Percentiles rank a stretch among this genome's conserved stretches.
phyloP scores from a whole-genome alignment of 306 rosid species.

The Prunus davidiana region DNA sequence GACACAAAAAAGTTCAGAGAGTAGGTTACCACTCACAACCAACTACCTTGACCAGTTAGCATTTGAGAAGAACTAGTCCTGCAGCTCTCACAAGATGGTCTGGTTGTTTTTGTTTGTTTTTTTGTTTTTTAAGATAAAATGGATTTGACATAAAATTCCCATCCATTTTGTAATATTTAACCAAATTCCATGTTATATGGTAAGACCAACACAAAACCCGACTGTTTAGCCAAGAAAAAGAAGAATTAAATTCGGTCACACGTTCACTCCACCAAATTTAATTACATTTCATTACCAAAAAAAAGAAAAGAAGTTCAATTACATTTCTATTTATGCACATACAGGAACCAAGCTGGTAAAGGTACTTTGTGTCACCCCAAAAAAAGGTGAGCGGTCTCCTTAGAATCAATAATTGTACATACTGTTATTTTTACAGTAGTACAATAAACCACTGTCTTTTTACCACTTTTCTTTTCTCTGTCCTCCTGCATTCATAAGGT shows the following conservation, averaged over 20 bases:
- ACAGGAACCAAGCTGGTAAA: neutral
- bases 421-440: neutral
- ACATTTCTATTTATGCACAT: too few species aligned
- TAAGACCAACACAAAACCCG: neutral
- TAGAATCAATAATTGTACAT: neutral
- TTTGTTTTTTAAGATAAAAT: too few species aligned
- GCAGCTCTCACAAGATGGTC: neutral
- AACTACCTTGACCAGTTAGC: neutral
- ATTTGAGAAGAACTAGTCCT: neutral
- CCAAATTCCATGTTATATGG: neutral
- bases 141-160: neutral
- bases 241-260: neutral
- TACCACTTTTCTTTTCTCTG: neutral
- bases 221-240: neutral
- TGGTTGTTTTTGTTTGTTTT: too few species aligned
- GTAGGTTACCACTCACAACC: neutral
- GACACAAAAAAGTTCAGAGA: neutral
- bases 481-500: too few species aligned
- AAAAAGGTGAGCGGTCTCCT: too few species aligned
- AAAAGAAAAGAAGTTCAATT: too few species aligned
- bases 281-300: too few species aligned
- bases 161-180: neutral
- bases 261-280: neutral
- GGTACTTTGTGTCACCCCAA: too few species aligned
- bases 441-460: neutral